These are phyloP conservation scores for Suillus paluster DNA, from an alignment of 768 basidiomycete genomes.

Conservation along the genomic window DNA sequence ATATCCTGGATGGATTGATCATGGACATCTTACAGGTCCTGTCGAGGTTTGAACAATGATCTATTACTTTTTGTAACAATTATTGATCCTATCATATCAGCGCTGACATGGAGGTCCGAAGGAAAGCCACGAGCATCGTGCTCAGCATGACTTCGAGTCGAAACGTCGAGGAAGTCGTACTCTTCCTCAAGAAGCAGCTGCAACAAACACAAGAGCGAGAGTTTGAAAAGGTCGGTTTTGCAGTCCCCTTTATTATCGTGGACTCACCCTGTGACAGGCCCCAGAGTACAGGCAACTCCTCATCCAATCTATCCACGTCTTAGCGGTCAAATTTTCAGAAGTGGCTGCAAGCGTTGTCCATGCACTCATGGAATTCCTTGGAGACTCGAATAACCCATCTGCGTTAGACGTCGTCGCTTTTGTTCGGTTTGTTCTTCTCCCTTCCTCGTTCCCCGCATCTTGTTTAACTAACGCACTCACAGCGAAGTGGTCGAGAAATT, in stretches of 20 bases:
- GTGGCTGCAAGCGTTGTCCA: constrained; percentile 95
- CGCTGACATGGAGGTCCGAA: constrained; percentile 94
- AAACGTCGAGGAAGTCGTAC: constrained; percentile 95
- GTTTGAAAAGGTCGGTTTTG: constrained; percentile 76
- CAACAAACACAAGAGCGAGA: constrained; percentile 90
- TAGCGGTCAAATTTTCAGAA: constrained; percentile 95
- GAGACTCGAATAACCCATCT: constrained; percentile 92
- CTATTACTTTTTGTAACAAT: not conserved
- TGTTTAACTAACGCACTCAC: constrained; percentile 12
- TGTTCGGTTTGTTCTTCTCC: constrained; percentile 48
- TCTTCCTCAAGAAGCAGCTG: constrained; percentile 98
- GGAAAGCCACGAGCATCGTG: constrained; percentile 89
- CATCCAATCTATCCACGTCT: constrained; percentile 96
- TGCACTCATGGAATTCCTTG: constrained; percentile 90
- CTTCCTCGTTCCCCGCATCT: not conserved
- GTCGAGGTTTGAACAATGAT: constrained; percentile 55
- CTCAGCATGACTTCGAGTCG: constrained; percentile 91
- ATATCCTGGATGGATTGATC: constrained; percentile 86
- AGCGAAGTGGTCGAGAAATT: constrained; percentile 98
- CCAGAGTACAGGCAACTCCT: constrained; percentile 94
- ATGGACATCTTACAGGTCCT: constrained; percentile 96
- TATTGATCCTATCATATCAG: constrained; percentile 40
- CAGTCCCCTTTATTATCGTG: not conserved
- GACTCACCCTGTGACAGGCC: constrained; percentile 51
- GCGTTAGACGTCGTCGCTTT: constrained; percentile 94